Evolutionary conservation across 306 rosid genomes (phyloP), one percentile per base, ranked within the genome.

Genomic region (Corylus heterophylla): DNA sequence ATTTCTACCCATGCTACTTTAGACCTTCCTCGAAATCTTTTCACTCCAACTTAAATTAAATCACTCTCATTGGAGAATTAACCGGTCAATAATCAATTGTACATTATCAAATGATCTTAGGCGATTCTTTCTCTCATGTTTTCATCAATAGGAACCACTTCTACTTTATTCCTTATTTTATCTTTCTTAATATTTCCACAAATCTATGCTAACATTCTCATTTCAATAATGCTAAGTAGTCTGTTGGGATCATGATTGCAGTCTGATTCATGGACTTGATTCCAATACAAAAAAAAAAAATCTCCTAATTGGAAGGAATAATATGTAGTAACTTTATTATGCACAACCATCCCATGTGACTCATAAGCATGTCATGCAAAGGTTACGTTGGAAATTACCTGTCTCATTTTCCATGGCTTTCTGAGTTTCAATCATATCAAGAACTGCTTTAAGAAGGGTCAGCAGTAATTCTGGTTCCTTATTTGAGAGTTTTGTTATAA

Each of bases 381-480:
- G 71, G 75, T 62, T 72, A 37, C 75, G 72, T 29, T 50, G 50
- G 51, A 14, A 75, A 70, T 70, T 74, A 90, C 94, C 97, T 79
- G 69, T 85, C 72, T 76, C 86, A 74, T 73, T 79, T 50, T 87
- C 83, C 74, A 74, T 77, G 69, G 76, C 84, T 80, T 83, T 88
- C 78, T 2, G 88, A 72, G 83, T 79, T 82, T 91, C 90, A 68
- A 93, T 86, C 92, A 74, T 88, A 84, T 86, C 85, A 22, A 93
- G 94, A 75, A 90, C 89, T 78, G 86, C 81, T 79, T 79, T 79
- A n/a, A 96, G 93, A 82, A 96, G 98, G 56, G 88, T 83, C 79
- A 88, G 76, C 74, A 78, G 84, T 71, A 96, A 86, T 73, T 96
- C 98, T 29, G 99, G 98, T 73, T 91, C 94, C 88, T 90, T 91